Evolutionary conservation across 352 stramenopile genomes (phyloP).

Genomic region (Globisporangium emineosum): DNA sequence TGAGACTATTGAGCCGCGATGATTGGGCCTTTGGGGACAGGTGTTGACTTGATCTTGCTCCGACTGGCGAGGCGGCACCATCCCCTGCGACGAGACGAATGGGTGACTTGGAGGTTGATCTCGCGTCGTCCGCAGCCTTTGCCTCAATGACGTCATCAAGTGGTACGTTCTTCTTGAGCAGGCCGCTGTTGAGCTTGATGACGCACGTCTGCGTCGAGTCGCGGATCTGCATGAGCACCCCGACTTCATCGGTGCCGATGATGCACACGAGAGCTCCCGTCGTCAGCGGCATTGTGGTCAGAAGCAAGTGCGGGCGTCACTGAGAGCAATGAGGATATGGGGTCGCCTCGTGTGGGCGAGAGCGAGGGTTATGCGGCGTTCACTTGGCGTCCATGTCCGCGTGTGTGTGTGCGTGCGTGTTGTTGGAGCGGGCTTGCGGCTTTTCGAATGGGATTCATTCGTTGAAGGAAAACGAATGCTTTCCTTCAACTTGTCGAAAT

Average conservation of each 20-base stretch:
- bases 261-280: slow-evolving; percentile 59
- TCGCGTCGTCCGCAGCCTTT: slow-evolving; percentile 31
- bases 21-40: slow-evolving; percentile 13
- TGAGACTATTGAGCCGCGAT: background rate
- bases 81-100: slow-evolving; percentile 35
- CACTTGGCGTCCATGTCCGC: background rate
- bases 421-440: no score
- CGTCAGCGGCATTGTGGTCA: slow-evolving; percentile 35
- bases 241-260: slow-evolving; percentile 46
- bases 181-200: slow-evolving; percentile 63
- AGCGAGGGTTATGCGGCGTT: no score
- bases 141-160: slow-evolving; percentile 57
- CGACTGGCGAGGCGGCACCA: background rate
- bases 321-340: no score
- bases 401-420: background rate
- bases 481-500: no score
- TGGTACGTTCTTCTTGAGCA: slow-evolving; percentile 65
- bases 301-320: background rate
- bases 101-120: slow-evolving; percentile 33
- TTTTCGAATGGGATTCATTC: no score
- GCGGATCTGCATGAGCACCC: slow-evolving; percentile 63
- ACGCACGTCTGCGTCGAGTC: slow-evolving; percentile 58
- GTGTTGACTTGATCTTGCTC: background rate
- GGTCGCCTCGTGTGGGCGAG: no score
- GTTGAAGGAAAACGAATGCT: no score